A percentile compares a stretch with the other conserved stretches of the same genome.
Evolutionary conservation across 805 yeast species (phyloP).

Genomic region (Ogataea sp.): DNA sequence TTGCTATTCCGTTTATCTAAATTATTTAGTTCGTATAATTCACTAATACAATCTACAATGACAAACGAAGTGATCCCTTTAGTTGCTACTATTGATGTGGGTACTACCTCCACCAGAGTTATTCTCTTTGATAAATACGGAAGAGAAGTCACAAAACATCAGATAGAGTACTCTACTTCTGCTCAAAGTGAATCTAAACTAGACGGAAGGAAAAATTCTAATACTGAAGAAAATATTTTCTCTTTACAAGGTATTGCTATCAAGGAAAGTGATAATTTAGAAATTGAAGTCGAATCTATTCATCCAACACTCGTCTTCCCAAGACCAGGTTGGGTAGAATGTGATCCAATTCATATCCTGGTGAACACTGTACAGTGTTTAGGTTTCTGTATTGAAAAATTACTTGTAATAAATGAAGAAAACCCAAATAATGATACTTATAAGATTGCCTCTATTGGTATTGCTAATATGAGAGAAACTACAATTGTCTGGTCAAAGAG

Average conservation of each 20-base stretch:
- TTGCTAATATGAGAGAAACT: conserved; percentile 95
- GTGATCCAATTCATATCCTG: conserved; percentile 77
- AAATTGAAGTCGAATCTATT: conserved; percentile 50
- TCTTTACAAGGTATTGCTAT: conserved; percentile 71
- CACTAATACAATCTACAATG: too few relatives aligned
- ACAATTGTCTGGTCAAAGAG: conserved; percentile 78
- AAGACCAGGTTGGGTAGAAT: conserved; percentile 90
- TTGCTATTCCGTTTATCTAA: background rate
- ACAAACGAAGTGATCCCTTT: conserved; percentile 7
- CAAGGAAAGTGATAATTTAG: conserved; percentile 43
- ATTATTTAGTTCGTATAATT: background rate
- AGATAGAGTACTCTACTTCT: conserved; percentile 78
- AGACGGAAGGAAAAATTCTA: conserved; percentile 20
- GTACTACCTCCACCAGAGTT: conserved; percentile 88
- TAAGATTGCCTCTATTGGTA: conserved; percentile 67
- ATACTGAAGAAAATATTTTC: conserved; percentile 39
- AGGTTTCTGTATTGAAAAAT: conserved; percentile 50
- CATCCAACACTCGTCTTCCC: conserved; percentile 71
- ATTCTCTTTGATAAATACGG: conserved; percentile 72
- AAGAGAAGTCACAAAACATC: conserved; percentile 77
- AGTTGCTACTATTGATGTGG: conserved; percentile 76
- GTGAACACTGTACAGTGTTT: conserved; percentile 78
- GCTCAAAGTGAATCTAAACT: conserved; percentile 36
- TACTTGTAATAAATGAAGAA: conserved; percentile 51
- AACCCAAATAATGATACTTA: conserved; percentile 35